These are phyloP conservation scores for Ochromonas danica DNA, from an alignment of 108 stramenopile genomes.

Conservation along the genomic window DNA sequence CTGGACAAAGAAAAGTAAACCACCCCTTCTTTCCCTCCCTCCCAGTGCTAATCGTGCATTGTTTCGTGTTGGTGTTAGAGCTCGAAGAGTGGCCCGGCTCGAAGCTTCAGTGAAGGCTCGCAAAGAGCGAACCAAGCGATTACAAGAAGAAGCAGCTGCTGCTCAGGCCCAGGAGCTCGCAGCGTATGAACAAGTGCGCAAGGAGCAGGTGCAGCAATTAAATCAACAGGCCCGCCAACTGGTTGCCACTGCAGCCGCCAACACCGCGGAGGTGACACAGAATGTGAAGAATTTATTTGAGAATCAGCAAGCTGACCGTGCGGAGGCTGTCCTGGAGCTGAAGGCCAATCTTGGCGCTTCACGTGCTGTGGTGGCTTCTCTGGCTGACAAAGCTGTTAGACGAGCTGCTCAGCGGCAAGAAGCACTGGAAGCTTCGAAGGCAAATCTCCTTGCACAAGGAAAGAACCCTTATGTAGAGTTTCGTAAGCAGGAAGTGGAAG, in stretches of 20 bases:
- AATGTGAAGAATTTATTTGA: not conserved
- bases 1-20: conserved; percentile 21
- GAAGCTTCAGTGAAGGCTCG: too few relatives aligned
- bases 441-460: not conserved
- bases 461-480: conserved; percentile 34
- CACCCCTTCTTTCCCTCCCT: too few relatives aligned
- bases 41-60: too few relatives aligned
- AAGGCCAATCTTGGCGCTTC: conserved; percentile 20
- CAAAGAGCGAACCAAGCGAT: conserved; percentile 1
- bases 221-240: not conserved
- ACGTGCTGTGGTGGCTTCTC: not conserved
- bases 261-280: not conserved
- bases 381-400: not conserved
- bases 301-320: not conserved
- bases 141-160: not conserved
- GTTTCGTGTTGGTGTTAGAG: too few relatives aligned
- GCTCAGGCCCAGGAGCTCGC: conserved; percentile 4
- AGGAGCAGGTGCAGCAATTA: not conserved
- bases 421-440: conserved; percentile 1
- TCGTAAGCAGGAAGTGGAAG: conserved; percentile 7
- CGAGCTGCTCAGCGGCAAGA: not conserved
- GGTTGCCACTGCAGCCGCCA: not conserved
- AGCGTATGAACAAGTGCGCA: not conserved
- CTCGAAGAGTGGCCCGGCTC: too few relatives aligned
- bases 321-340: conserved; percentile 32